A percentile compares a stretch with the other conserved stretches of the same genome.
These are phyloP conservation scores for Fusarium armeniacum DNA, from an alignment of 2,329 filamentous ascomycete species.

Conservation along the genomic window DNA sequence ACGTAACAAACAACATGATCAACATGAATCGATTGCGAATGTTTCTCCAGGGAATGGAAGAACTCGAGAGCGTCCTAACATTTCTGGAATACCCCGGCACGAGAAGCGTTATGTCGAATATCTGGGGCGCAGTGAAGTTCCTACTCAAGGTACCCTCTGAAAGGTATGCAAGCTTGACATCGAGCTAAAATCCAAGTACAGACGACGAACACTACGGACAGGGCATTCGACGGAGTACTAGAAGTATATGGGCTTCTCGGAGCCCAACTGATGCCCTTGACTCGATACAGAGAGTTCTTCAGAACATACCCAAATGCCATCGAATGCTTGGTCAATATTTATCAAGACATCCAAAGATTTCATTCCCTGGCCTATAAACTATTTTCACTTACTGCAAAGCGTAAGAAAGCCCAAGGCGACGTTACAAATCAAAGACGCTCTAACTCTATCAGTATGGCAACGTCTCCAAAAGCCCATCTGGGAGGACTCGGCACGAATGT, in stretches of 20 bases:
- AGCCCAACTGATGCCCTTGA: not conserved
- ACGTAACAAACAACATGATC: constrained; percentile 1
- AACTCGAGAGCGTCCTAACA: not conserved
- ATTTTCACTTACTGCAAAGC: not conserved
- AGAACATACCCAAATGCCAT: not conserved
- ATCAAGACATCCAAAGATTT: not conserved
- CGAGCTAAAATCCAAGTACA: not conserved
- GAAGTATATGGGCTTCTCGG: constrained; percentile 9
- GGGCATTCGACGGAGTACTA: constrained; percentile 11
- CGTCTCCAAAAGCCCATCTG: constrained; percentile 18
- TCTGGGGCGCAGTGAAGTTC: constrained; percentile 10
- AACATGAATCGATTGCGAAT: constrained; percentile 21
- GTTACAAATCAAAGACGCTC: too few relatives aligned
- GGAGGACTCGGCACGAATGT: not conserved
- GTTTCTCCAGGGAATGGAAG: constrained; percentile 7
- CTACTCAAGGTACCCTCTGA: not conserved
- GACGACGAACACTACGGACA: constrained; percentile 2
- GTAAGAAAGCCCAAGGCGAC: rapidly evolving
- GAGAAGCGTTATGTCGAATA: not conserved
- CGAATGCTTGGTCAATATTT: constrained; percentile 11
- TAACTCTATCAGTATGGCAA: constrained; percentile 1
- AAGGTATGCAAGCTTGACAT: not conserved
- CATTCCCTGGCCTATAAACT: constrained; percentile 4
- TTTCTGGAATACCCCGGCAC: not conserved
- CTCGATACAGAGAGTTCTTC: not conserved